These are phyloP conservation scores for Saccharomycopsis capsularis DNA, from an alignment of 805 yeast species.

Conservation along the genomic window DNA sequence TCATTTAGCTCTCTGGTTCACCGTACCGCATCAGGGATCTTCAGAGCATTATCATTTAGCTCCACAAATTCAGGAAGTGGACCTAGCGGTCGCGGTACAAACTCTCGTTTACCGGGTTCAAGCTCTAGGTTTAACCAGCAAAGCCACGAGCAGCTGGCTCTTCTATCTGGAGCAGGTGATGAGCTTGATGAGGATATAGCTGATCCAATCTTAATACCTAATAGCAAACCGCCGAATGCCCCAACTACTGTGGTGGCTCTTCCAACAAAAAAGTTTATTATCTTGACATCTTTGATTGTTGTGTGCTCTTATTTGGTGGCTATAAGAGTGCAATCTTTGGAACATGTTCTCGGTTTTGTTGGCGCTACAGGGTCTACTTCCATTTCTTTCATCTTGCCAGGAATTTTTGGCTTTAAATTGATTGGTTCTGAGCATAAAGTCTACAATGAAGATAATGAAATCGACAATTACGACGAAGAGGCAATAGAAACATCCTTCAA, in stretches of 20 bases:
- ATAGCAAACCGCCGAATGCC: neutral
- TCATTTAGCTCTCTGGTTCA: slow-evolving; percentile 14
- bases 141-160: slow-evolving; percentile 4
- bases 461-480: neutral
- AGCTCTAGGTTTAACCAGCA: neutral
- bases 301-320: slow-evolving; percentile 57
- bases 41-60: slow-evolving; percentile 17
- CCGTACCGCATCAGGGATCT: slow-evolving; percentile 16
- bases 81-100: neutral
- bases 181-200: slow-evolving; percentile 13
- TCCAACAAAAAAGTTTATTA: slow-evolving; percentile 27
- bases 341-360: slow-evolving; percentile 75
- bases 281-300: slow-evolving; percentile 41
- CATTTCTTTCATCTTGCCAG: slow-evolving; percentile 85
- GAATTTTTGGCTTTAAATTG: slow-evolving; percentile 72
- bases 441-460: slow-evolving; percentile 13
- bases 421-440: slow-evolving; percentile 41
- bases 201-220: neutral
- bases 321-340: slow-evolving; percentile 61
- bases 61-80: slow-evolving; percentile 3
- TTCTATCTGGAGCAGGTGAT: slow-evolving; percentile 1
- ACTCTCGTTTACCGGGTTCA: neutral
- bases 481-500: neutral
- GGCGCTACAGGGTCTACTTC: slow-evolving; percentile 94
- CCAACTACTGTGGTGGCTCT: slow-evolving; percentile 10